Percentiles rank a stretch among this genome's conserved stretches.
Evolutionary conservation across 371 early-diverging fungal genomes (phyloP).

Genomic region (Apophysomyces sp.): DNA sequence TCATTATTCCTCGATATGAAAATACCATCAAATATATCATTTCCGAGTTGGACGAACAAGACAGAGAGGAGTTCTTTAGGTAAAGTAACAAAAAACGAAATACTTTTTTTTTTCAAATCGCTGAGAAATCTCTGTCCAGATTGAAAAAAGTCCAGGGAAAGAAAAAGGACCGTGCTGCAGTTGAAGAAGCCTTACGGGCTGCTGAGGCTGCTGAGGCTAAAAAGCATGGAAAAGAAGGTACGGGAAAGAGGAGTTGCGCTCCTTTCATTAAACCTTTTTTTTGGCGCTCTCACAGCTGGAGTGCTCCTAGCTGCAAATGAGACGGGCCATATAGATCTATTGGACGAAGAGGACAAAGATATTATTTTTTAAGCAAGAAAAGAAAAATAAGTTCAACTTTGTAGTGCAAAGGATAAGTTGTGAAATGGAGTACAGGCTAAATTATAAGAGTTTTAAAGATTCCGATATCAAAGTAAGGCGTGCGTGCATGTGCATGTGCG

Average conservation of each 20-base stretch:
- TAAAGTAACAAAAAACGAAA: slow-evolving; percentile 9
- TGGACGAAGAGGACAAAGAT: slow-evolving; percentile 55
- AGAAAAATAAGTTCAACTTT: background rate
- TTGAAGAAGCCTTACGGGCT: slow-evolving; percentile 34
- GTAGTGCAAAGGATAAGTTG: background rate
- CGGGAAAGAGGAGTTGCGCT: background rate
- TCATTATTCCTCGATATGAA: slow-evolving; percentile 96
- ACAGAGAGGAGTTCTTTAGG: slow-evolving; percentile 99
- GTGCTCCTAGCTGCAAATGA: slow-evolving; percentile 29
- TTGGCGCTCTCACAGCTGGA: slow-evolving; percentile 2
- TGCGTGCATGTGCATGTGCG: background rate
- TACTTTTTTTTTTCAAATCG: no score
- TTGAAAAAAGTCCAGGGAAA: slow-evolving; percentile 96
- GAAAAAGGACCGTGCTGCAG: slow-evolving; percentile 85
- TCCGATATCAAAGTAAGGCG: background rate
- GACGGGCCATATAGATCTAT: slow-evolving; percentile 31
- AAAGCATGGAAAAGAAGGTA: slow-evolving; percentile 7
- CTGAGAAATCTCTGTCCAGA: slow-evolving; percentile 25
- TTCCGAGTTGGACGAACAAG: slow-evolving; percentile 98
- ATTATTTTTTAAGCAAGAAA: slow-evolving; percentile 45
- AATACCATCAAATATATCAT: slow-evolving; percentile 97
- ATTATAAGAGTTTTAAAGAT: background rate
- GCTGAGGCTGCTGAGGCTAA: slow-evolving; percentile 16
- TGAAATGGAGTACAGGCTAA: slow-evolving; percentile 3
- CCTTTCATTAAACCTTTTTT: background rate